phyloP scores from a whole-genome alignment of 177 flowering plant genomes.

The Vitis hybrid region DNA sequence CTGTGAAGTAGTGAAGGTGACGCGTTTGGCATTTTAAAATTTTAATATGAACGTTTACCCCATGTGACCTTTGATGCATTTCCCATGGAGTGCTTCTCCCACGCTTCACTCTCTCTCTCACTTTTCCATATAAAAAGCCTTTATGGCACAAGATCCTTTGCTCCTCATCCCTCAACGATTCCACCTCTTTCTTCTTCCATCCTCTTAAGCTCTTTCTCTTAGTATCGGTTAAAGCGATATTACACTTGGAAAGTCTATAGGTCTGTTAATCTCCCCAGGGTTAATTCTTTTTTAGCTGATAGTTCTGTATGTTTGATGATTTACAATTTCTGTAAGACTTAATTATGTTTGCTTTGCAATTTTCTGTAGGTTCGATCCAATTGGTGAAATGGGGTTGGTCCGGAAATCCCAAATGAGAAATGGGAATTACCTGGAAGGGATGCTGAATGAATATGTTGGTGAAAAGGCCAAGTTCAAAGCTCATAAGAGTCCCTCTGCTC shows the following conservation, averaged over 20 bases:
- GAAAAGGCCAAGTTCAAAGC: constrained; percentile 52
- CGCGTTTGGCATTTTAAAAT: constrained; percentile 24
- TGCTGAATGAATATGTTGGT: constrained; percentile 67
- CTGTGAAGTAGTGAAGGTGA: constrained; percentile 28
- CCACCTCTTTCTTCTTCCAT: too few relatives aligned
- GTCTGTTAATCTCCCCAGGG: too few relatives aligned
- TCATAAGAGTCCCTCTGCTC: constrained; percentile 40
- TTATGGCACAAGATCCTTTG: constrained; percentile 22
- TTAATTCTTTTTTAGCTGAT: background rate
- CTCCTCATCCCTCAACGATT: constrained; percentile 6
- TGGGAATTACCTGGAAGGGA: constrained; percentile 78
- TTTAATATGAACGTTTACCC: constrained; percentile 29
- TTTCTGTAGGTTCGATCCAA: constrained; percentile 19
- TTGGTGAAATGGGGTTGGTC: constrained; percentile 43
- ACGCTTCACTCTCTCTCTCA: constrained; percentile 11
- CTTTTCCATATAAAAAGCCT: constrained; percentile 19
- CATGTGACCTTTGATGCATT: constrained; percentile 71
- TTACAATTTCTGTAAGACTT: background rate
- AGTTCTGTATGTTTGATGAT: background rate
- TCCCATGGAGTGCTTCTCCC: constrained; percentile 40
- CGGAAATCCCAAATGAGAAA: constrained; percentile 45
- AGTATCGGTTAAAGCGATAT: too few relatives aligned
- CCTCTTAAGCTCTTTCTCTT: too few relatives aligned
- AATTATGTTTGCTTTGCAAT: background rate
- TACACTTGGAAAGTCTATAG: too few relatives aligned